Conservation (phyloP, 1,139 yeast genomes). For the Candida tunisiensis region DNA sequence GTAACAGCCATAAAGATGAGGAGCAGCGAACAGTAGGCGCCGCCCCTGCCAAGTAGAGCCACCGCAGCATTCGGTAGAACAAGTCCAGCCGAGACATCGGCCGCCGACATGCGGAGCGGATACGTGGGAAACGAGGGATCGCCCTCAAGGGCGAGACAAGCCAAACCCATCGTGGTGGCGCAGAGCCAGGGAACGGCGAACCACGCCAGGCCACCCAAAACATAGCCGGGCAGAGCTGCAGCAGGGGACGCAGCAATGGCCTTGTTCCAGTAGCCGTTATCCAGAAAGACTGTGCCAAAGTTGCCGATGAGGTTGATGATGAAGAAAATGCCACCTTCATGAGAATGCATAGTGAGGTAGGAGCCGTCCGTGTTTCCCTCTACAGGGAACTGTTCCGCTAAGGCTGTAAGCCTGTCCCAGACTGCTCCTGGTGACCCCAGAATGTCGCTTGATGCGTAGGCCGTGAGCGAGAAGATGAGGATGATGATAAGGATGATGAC, state of each 20-base stretch:
- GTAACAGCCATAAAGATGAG: slow-evolving; percentile 70
- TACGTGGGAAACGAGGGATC: slow-evolving; percentile 62
- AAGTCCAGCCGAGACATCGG: slow-evolving; percentile 63
- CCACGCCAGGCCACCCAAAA: slow-evolving; percentile 86
- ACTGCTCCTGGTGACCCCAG: slow-evolving; percentile 72
- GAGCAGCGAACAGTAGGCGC: slow-evolving; percentile 65
- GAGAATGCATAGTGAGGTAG: slow-evolving; percentile 60
- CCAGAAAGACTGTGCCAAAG: slow-evolving; percentile 79
- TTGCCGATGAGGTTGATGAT: slow-evolving; percentile 75
- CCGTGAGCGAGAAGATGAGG: slow-evolving; percentile 18
- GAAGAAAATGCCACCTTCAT: slow-evolving; percentile 64
- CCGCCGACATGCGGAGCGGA: slow-evolving; percentile 43
- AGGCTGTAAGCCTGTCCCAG: slow-evolving; percentile 48
- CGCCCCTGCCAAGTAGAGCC: slow-evolving; percentile 71
- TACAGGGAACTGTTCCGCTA: slow-evolving; percentile 42
- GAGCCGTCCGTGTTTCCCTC: slow-evolving; percentile 64
- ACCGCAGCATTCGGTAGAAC: slow-evolving; percentile 80
- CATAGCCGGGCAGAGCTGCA: slow-evolving; percentile 79
- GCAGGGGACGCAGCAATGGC: slow-evolving; percentile 80
- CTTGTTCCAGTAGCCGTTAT: slow-evolving; percentile 78
- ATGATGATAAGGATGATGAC: slow-evolving; percentile 27
- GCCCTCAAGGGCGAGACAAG: slow-evolving; percentile 54
- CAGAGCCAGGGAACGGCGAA: slow-evolving; percentile 73
- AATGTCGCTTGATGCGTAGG: slow-evolving; percentile 33
- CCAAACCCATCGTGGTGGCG: slow-evolving; percentile 74